These are phyloP conservation scores for Helminthosporium solani DNA, from an alignment of 2,329 filamentous ascomycete genomes.

Conservation along the genomic window DNA sequence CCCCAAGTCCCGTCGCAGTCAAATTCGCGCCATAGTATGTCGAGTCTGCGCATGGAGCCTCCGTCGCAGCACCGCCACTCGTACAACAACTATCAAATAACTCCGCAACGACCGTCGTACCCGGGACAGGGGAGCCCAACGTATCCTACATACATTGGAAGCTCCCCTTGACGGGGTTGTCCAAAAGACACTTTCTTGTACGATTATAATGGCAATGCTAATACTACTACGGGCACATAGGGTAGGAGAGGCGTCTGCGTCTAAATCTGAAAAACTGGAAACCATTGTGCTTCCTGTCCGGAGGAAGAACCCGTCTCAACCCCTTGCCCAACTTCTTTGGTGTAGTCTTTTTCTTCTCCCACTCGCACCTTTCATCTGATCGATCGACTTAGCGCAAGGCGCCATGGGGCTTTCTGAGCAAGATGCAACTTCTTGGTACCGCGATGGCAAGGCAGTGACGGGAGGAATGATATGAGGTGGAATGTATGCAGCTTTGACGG, in stretches of 20 bases:
- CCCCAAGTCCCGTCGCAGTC: slow-evolving; percentile 11
- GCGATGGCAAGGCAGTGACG: no score
- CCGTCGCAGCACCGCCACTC: slow-evolving; percentile 18
- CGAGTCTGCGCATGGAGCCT: slow-evolving; percentile 18
- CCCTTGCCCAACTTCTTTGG: background rate
- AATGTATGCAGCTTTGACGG: no score
- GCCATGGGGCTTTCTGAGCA: background rate
- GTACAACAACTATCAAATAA: slow-evolving; percentile 8
- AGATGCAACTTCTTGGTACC: background rate
- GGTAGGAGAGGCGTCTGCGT: slow-evolving; percentile 35
- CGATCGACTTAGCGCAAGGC: slow-evolving; percentile 1
- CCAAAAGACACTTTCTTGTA: slow-evolving; percentile 14
- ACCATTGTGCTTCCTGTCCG: background rate
- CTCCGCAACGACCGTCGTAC: slow-evolving; percentile 8
- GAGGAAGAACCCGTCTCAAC: background rate
- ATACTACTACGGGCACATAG: slow-evolving; percentile 21
- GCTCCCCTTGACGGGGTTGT: slow-evolving; percentile 22
- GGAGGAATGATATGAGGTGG: no score
- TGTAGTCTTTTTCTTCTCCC: background rate
- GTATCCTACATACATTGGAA: slow-evolving; percentile 29
- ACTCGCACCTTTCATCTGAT: slow-evolving; percentile 1
- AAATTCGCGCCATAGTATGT: slow-evolving; percentile 12
- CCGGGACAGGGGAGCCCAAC: slow-evolving; percentile 27
- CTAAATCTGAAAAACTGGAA: background rate
- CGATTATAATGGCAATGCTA: slow-evolving; percentile 21